phyloP scores from a whole-genome alignment of 2,329 filamentous ascomycete species.

The Aureobasidium sp. region DNA sequence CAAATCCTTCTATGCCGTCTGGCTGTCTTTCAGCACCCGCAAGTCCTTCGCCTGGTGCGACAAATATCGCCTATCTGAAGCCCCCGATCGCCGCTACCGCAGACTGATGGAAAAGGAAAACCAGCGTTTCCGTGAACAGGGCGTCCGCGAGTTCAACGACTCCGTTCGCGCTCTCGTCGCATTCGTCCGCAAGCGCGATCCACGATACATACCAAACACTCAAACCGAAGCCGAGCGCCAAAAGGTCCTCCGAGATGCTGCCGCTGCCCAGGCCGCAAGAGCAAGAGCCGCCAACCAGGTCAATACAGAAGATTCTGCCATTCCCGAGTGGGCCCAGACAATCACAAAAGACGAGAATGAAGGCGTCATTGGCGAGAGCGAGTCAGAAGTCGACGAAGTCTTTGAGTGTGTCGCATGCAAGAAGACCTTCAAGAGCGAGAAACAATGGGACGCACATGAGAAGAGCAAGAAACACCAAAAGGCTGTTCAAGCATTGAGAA shows the following conservation, averaged over 20 bases:
- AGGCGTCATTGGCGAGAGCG: conserved; percentile 44
- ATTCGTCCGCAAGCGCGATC: conserved; percentile 88
- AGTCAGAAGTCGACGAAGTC: conserved; percentile 40
- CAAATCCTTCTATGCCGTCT: conserved; percentile 71
- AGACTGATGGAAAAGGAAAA: conserved; percentile 95
- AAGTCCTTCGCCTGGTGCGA: conserved; percentile 92
- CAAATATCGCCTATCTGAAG: conserved; percentile 72
- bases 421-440: conserved; percentile 78
- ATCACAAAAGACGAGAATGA: conserved; percentile 48
- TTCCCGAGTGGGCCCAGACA: conserved; percentile 70
- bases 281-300: conserved; percentile 75
- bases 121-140: conserved; percentile 72
- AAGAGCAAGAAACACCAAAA: conserved; percentile 95
- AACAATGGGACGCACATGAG: conserved; percentile 85
- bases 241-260: conserved; percentile 66
- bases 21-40: conserved; percentile 73
- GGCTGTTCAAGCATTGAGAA: conserved; percentile 69
- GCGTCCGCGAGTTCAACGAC: conserved; percentile 83
- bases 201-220: conserved; percentile 68
- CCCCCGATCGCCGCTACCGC: conserved; percentile 74
- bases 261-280: conserved; percentile 75
- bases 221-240: conserved; percentile 77
- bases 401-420: conserved; percentile 58
- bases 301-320: conserved; percentile 54
- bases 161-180: conserved; percentile 77